phyloP scores from a whole-genome alignment of 1,284 basidiomycete genomes.

The Fomes fomentarius region DNA sequence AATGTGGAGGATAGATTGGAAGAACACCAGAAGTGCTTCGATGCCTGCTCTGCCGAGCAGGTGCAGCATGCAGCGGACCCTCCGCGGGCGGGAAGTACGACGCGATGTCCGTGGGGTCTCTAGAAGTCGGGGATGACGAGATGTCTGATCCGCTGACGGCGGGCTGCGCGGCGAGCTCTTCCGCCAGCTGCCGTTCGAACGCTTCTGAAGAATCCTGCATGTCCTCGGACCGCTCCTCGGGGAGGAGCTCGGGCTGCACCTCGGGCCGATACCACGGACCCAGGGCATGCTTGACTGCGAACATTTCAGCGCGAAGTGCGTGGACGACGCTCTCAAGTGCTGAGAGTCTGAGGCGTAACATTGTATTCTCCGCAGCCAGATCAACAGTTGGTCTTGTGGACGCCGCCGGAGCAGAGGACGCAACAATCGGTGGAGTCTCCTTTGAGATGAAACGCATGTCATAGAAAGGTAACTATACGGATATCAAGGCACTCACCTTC shows the following conservation, averaged over 20 bases:
- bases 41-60: constrained; percentile 15
- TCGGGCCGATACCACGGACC: constrained; percentile 30
- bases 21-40: constrained; percentile 3
- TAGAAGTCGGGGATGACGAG: constrained; percentile 4
- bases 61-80: constrained; percentile 9
- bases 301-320: constrained; percentile 23
- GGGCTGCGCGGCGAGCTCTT: constrained; percentile 14
- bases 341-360: constrained; percentile 23
- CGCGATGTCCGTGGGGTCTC: constrained; percentile 38
- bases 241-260: constrained; percentile 1
- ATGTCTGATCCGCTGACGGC: neutral
- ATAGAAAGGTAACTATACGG: neutral
- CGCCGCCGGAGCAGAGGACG: neutral
- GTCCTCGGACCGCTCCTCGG: neutral
- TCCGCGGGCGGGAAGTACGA: constrained; percentile 50
- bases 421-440: neutral
- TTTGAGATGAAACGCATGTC: neutral
- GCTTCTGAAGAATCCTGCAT: neutral
- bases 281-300: constrained; percentile 25
- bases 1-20: constrained; percentile 5
- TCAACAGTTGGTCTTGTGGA: neutral
- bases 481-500: neutral
- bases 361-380: constrained; percentile 25
- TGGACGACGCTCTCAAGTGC: constrained; percentile 29
- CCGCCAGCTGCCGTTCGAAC: constrained; percentile 9